Evolutionary conservation across 2,329 filamentous ascomycete species (phyloP).

Genomic region (Colletotrichum tabaci): DNA sequence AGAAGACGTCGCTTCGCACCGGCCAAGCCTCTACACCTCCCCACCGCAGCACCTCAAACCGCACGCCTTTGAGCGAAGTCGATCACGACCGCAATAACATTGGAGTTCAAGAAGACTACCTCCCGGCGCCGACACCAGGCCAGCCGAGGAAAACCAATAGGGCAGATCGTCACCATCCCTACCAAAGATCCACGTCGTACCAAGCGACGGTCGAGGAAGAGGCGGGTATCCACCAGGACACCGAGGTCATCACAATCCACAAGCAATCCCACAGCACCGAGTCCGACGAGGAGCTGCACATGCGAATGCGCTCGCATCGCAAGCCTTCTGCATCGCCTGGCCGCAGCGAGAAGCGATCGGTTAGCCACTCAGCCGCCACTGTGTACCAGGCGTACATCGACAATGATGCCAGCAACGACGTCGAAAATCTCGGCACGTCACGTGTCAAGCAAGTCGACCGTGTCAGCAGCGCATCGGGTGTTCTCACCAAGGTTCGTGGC

Average conservation of each 20-base stretch:
- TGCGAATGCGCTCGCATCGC: constrained; percentile 79
- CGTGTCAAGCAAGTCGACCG: constrained; percentile 71
- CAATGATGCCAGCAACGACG: constrained; percentile 78
- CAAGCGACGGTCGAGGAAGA: constrained; percentile 63
- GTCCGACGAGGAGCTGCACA: constrained; percentile 86
- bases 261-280: constrained; percentile 75
- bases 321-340: constrained; percentile 76
- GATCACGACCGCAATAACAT: constrained; percentile 82
- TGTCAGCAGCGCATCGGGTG: constrained; percentile 67
- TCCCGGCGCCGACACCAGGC: constrained; percentile 94
- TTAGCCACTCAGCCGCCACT: constrained; percentile 83
- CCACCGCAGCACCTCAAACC: constrained; percentile 80
- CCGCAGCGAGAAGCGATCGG: constrained; percentile 76
- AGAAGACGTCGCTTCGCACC: constrained; percentile 72
- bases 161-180: constrained; percentile 82
- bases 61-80: constrained; percentile 93
- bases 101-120: constrained; percentile 86
- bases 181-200: constrained; percentile 70
- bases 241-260: constrained; percentile 73
- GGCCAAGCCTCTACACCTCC: constrained; percentile 84
- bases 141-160: constrained; percentile 93
- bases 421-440: constrained; percentile 76
- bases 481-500: constrained; percentile 76
- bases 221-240: constrained; percentile 69
- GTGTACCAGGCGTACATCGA: constrained; percentile 73